Evolutionary conservation across 148 eudicot genomes (phyloP), one percentile per base, ranked within the genome.

Genomic region (Pouteria glomerata): DNA sequence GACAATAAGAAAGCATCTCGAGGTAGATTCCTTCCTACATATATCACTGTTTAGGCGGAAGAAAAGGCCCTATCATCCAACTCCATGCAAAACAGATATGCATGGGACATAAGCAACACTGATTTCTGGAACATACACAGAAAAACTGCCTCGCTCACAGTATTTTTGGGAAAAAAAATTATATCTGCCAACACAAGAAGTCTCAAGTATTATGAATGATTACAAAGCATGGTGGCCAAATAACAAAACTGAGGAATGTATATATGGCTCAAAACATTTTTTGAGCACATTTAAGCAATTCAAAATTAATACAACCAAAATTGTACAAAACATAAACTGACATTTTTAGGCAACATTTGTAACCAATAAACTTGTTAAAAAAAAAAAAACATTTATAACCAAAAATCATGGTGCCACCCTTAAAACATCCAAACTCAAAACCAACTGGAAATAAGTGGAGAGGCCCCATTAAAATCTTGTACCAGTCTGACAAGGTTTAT

Each of bases 41-140:
- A 42, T 45, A 30, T 44, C 18, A 31, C 53, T n/a, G 35, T 23
- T 50, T 16, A 2, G 53, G 29, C n/a, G 35, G 48, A 65, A 65
- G 26, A 45, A 65, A 65, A 45, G 23, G 35, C 34, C 26, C n/a
- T 6, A 24, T 18, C 21, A 0, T 64, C 19, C 19, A 8, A 16
- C 21, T 19, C 69, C 68, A 47, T 3, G 58, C 11, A 55, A 55
- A 16, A 47, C 61, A 57, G 19, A 21, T 3, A 23, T 6, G 1
- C 10, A 23, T 23, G 14, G 26, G 57, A 21, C n/a, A 19, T 48
- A 48, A 48, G 18, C 52, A 48, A 48, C n/a, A 48, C 47, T 5
- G n/a, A 63, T 6, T 63, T 63, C 29, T 63, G 1, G n/a, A 63
- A 63, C 29, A 65, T 42, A 14, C 67, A 63, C 67, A 14, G 35